Conservation (phyloP, 2,329 filamentous ascomycete genomes). For the Blastomyces gilchristii region DNA sequence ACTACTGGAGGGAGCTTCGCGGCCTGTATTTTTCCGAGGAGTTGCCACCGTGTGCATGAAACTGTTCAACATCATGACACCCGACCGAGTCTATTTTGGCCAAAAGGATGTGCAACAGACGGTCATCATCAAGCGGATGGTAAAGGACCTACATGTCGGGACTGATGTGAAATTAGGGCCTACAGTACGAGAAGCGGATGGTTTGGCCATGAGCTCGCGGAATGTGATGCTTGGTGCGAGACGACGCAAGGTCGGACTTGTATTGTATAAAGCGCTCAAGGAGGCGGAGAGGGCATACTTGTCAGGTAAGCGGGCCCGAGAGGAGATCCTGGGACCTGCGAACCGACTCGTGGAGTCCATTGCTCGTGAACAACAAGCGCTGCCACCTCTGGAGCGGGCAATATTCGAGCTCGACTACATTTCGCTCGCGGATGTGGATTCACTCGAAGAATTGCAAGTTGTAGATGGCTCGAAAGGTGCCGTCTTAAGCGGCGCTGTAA, state of each 20-base stretch:
- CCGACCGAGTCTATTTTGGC: slow-evolving; percentile 80
- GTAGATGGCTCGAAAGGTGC: slow-evolving; percentile 64
- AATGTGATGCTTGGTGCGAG: slow-evolving; percentile 84
- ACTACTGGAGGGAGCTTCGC: slow-evolving; percentile 70
- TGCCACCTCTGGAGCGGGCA: slow-evolving; percentile 53
- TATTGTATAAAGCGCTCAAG: slow-evolving; percentile 58
- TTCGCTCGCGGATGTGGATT: slow-evolving; percentile 75
- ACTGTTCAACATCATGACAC: slow-evolving; percentile 70
- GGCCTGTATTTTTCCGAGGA: slow-evolving; percentile 92
- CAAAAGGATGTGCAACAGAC: slow-evolving; percentile 98
- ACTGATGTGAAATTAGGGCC: slow-evolving; percentile 62
- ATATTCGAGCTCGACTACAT: slow-evolving; percentile 84
- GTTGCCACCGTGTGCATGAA: slow-evolving; percentile 97
- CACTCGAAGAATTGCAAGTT: slow-evolving; percentile 63
- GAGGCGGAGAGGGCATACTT: slow-evolving; percentile 60
- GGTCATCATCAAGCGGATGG: slow-evolving; percentile 75
- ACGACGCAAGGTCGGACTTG: slow-evolving; percentile 59
- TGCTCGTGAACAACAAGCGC: slow-evolving; percentile 50
- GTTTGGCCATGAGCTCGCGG: slow-evolving; percentile 79
- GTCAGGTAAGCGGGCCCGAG: slow-evolving; percentile 45
- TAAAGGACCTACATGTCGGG: slow-evolving; percentile 74
- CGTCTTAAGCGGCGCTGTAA: slow-evolving; percentile 80
- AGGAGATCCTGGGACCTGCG: slow-evolving; percentile 63
- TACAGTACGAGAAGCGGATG: slow-evolving; percentile 68
- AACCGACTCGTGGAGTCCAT: slow-evolving; percentile 47